Percentiles rank a stretch among this genome's conserved stretches.
Evolutionary conservation across 805 yeast species (phyloP).

Genomic region (Lachancea fermentati): DNA sequence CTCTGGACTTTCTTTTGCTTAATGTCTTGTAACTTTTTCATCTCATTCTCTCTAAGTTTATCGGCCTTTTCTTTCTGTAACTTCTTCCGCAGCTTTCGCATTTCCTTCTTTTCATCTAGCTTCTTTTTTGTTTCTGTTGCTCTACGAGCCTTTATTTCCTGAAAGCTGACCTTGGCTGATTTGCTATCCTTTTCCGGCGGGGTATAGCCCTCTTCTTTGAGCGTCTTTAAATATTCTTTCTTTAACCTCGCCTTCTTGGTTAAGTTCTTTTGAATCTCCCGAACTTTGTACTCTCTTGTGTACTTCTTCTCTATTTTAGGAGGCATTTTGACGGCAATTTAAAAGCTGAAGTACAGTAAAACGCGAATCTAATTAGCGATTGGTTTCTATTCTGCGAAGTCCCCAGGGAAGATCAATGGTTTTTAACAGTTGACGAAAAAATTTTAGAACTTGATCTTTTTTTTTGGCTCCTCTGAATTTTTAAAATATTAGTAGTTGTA

Average conservation of each 20-base stretch:
- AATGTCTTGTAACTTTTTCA: constrained; percentile 30
- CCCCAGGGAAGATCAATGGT: too few species aligned
- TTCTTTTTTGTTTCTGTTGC: constrained; percentile 23
- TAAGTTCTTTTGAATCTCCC: constrained; percentile 73
- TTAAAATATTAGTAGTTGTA: background rate
- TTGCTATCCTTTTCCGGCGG: constrained; percentile 40
- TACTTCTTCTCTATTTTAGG: constrained; percentile 29
- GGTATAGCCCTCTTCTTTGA: constrained; percentile 63
- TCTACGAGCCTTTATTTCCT: constrained; percentile 20
- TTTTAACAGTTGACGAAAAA: background rate
- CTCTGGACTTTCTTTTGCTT: constrained; percentile 37
- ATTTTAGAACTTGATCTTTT: background rate
- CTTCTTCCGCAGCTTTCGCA: constrained; percentile 33
- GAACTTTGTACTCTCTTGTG: constrained; percentile 36
- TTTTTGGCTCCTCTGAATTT: background rate
- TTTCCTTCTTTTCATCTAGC: constrained; percentile 33
- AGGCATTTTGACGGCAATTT: constrained; percentile 3
- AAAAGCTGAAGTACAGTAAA: too few species aligned
- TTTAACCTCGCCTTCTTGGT: constrained; percentile 76
- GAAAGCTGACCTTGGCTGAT: constrained; percentile 14
- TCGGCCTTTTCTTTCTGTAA: constrained; percentile 28
- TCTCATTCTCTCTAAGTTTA: constrained; percentile 40
- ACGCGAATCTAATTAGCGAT: too few species aligned
- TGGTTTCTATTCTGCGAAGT: too few species aligned
- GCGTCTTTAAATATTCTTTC: constrained; percentile 71